These are phyloP conservation scores for Tetrapisispora pingtungensis DNA, from an alignment of 805 yeast species.

Conservation along the genomic window DNA sequence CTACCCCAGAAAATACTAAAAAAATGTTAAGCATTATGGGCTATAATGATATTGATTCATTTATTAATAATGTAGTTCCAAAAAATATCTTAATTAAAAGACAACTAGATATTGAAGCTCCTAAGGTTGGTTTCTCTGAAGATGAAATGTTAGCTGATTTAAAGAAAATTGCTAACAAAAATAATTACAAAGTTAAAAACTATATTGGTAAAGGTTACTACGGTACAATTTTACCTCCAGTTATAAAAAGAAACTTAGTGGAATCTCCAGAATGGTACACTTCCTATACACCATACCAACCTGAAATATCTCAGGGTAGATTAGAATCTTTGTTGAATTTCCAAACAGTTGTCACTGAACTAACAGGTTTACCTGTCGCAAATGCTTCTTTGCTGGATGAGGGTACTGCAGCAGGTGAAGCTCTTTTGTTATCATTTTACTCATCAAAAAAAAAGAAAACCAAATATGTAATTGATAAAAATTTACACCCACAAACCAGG, in stretches of 20 bases:
- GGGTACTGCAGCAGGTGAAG: conserved; percentile 96
- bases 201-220: conserved; percentile 93
- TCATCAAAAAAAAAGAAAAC: conserved; percentile 54
- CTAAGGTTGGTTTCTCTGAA: conserved; percentile 70
- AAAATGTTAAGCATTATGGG: conserved; percentile 61
- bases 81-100: conserved; percentile 61
- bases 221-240: conserved; percentile 83
- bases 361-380: conserved; percentile 91
- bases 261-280: conserved; percentile 99
- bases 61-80: conserved; percentile 69
- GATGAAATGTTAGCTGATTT: conserved; percentile 66
- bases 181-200: conserved; percentile 53
- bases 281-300: conserved; percentile 96
- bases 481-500: conserved; percentile 77
- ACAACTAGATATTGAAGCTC: conserved; percentile 49
- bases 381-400: conserved; percentile 93
- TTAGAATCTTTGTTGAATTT: conserved; percentile 80
- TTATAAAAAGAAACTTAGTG: conserved; percentile 80
- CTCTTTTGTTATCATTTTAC: conserved; percentile 76
- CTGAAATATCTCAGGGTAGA: conserved; percentile 95
- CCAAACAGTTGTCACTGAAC: conserved; percentile 83
- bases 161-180: conserved; percentile 59
- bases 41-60: conserved; percentile 55
- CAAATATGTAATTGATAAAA: conserved; percentile 61
- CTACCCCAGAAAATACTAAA: conserved; percentile 50